Base-by-base conservation (phyloP, 2,329 filamentous ascomycete species). In the Exserohilum rostratum region DNA sequence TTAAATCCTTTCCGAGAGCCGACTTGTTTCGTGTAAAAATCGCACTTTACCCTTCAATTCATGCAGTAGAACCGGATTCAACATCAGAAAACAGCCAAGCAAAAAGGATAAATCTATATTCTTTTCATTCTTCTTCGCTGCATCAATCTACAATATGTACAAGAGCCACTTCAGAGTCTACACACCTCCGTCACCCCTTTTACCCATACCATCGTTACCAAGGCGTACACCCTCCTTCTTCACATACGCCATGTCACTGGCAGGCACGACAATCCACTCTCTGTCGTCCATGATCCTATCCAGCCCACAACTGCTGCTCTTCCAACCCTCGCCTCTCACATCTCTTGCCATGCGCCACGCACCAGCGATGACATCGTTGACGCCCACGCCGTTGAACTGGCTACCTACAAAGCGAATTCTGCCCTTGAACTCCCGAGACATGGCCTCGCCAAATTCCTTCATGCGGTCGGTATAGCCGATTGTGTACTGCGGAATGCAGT, bases 401-500 rank as follows among this genome's bases (percentile, higher is more conserved):
- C 72, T 80, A 0, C 79, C 79, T 0, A 79, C 79, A 7, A 95
- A 87, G 54, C 86, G 82, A 25, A 96, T 77, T 11, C 82, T 79
- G 12, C 88, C 86, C 7, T 80, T 72, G 71, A 87, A 96, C 3
- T 77, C 56, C 29, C 76, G 69, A 5, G 91, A 79, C 47, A 87
- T 79, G 2, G 75, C 66, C 64, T 87, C 81, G 1, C 87, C 83
- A 31, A 66, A 67, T 2, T 73, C 70, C 18, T 75, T 76, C 79
- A 96, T 85, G 55, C 84, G 82, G 7, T 79, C 74, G 22, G 84
- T 76, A 74, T 98, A 93, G 31, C 91, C 91, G 1, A 96, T 87
- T 0, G 82, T 84, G 73, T 96, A 96, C 77, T 99, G 95, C 10
- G 95, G 93, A 61, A 99, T 95, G 70, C 92, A 96, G 58, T 95